Conservation (phyloP, 176 grass and related monocot species). For the Saccharum officinarum region DNA sequence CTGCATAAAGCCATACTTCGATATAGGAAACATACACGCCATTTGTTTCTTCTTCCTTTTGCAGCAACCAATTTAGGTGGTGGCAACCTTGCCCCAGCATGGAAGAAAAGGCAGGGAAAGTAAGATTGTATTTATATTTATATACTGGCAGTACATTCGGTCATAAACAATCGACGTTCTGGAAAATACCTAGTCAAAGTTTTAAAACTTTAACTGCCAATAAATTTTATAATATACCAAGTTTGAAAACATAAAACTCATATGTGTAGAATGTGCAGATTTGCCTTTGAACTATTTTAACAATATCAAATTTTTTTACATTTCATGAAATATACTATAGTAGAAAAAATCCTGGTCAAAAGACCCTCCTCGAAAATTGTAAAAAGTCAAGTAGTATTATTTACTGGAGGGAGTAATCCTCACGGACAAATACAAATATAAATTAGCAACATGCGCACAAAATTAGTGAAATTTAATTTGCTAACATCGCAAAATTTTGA, state of each 20-base stretch:
- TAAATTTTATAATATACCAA: background rate
- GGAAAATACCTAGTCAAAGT: background rate
- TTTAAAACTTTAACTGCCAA: background rate
- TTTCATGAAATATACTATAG: too few species aligned
- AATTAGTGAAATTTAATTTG: background rate
- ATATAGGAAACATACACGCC: constrained; percentile 13
- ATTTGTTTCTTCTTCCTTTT: constrained; percentile 11
- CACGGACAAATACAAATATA: background rate
- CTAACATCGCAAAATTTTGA: background rate
- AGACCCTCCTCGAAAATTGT: background rate
- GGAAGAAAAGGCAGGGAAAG: background rate
- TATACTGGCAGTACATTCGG: background rate
- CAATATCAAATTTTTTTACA: too few species aligned
- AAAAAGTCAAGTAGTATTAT: background rate
- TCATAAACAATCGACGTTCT: background rate
- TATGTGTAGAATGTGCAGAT: background rate
- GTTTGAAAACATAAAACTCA: background rate
- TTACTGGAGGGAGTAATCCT: background rate
- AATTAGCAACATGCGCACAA: background rate
- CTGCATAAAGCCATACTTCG: constrained; percentile 27
- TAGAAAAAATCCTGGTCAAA: too few species aligned
- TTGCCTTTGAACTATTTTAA: too few species aligned
- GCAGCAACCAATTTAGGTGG: constrained; percentile 38
- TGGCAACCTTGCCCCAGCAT: constrained; percentile 27
- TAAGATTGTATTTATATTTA: background rate